These are phyloP conservation scores for Talaromyces trachyspermus DNA, from an alignment of 495 filamentous ascomycete genomes.

Conservation along the genomic window DNA sequence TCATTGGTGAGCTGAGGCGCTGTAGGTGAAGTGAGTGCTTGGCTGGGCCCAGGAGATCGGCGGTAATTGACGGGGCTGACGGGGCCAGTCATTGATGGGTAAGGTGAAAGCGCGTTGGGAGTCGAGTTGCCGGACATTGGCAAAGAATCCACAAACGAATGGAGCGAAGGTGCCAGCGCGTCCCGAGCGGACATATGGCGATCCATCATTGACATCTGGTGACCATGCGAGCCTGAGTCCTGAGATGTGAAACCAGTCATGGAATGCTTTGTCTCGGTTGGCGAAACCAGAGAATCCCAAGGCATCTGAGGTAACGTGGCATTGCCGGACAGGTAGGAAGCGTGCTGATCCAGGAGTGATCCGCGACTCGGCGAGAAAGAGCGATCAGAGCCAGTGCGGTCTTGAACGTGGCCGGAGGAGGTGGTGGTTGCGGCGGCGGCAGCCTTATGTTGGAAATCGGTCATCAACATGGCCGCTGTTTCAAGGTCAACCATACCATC, in stretches of 20 bases:
- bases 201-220: slow-evolving; percentile 61
- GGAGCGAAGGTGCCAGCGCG: slow-evolving; percentile 52
- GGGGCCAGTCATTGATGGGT: slow-evolving; percentile 63
- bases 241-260: slow-evolving; percentile 58
- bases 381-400: slow-evolving; percentile 61
- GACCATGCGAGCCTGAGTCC: slow-evolving; percentile 55
- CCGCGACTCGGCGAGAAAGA: slow-evolving; percentile 64
- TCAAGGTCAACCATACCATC: slow-evolving; percentile 97
- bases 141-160: slow-evolving; percentile 61
- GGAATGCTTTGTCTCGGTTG: slow-evolving; percentile 59
- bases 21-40: slow-evolving; percentile 56
- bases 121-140: slow-evolving; percentile 65
- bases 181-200: slow-evolving; percentile 51
- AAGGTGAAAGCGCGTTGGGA: slow-evolving; percentile 75
- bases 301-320: slow-evolving; percentile 80
- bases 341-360: slow-evolving; percentile 60
- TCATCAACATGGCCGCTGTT: slow-evolving; percentile 97
- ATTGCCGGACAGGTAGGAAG: slow-evolving; percentile 65
- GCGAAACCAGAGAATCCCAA: slow-evolving; percentile 77
- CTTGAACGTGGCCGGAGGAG: slow-evolving; percentile 66
- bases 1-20: slow-evolving; percentile 62
- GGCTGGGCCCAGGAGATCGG: slow-evolving; percentile 55
- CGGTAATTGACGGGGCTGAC: slow-evolving; percentile 67
- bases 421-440: slow-evolving; percentile 76
- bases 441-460: slow-evolving; percentile 96